Conservation (phyloP, 2,329 filamentous ascomycete genomes). For the Fusarium succisae region DNA sequence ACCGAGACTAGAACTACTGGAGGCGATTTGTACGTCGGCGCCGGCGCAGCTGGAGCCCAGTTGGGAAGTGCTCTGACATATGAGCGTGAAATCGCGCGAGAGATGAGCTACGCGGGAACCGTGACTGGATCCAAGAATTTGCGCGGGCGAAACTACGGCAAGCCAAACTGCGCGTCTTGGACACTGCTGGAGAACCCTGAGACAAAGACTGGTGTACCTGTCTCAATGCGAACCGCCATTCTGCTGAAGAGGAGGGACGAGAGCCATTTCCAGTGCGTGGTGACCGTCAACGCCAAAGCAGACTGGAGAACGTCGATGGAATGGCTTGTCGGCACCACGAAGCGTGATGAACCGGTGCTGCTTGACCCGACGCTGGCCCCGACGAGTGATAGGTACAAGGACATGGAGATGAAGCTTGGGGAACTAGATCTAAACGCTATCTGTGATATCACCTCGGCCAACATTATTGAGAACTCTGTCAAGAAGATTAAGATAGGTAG, state of each 20-base stretch:
- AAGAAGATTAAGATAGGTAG: not conserved
- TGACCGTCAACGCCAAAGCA: not conserved
- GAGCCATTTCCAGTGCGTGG: not conserved
- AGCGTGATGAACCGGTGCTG: not conserved
- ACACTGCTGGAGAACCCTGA: slow-evolving; percentile 12
- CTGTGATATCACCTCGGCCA: not conserved
- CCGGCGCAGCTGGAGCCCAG: not conserved
- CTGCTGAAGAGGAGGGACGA: not conserved
- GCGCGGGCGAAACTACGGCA: not conserved
- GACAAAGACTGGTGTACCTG: slow-evolving; percentile 3
- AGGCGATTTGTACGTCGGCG: not conserved
- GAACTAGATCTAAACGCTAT: not conserved
- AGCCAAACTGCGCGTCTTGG: slow-evolving; percentile 7
- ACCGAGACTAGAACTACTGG: not conserved
- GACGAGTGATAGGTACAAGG: not conserved
- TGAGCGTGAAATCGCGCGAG: not conserved
- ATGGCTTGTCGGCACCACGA: not conserved
- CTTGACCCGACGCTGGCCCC: not conserved
- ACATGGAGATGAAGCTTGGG: slow-evolving; percentile 1
- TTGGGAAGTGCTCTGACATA: not conserved
- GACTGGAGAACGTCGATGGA: not conserved
- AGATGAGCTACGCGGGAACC: not conserved
- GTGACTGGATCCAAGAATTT: not conserved
- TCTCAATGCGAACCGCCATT: not conserved
- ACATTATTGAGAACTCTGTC: not conserved